A percentile compares a stretch with the other conserved stretches of the same genome.
Conservation (phyloP, 2,329 filamentous ascomycete genomes). For the Clonostachys byssicola region DNA sequence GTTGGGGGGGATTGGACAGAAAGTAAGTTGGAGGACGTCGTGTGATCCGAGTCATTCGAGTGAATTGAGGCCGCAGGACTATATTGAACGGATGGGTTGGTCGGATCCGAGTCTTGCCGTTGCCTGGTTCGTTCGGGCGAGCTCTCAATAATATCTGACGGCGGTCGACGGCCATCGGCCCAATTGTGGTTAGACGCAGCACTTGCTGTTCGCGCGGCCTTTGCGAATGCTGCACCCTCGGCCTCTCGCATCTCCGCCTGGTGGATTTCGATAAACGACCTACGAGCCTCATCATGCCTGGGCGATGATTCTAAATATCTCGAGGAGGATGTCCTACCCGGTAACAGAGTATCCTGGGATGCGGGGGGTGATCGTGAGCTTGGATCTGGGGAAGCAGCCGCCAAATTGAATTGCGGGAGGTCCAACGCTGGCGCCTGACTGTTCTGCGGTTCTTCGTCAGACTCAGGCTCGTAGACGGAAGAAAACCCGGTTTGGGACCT, state of each 20-base stretch:
- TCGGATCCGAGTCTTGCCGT: conserved; percentile 16
- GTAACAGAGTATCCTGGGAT: conserved; percentile 15
- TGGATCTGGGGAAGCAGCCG: not conserved
- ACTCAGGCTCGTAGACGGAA: conserved; percentile 18
- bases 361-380: not conserved
- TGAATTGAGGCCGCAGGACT: conserved; percentile 34
- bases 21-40: no score
- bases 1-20: no score
- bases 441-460: conserved; percentile 3
- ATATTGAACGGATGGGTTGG: conserved; percentile 23
- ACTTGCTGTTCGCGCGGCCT: conserved; percentile 33
- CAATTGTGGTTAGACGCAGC: conserved; percentile 21
- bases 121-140: conserved; percentile 8
- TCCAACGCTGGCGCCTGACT: not conserved
- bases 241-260: conserved; percentile 57
- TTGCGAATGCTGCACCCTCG: conserved; percentile 54
- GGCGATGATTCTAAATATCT: conserved; percentile 35
- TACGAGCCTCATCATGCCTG: conserved; percentile 45
- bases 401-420: not conserved
- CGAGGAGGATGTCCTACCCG: conserved; percentile 24
- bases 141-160: conserved; percentile 9
- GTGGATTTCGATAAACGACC: conserved; percentile 54
- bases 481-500: conserved; percentile 30
- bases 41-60: conserved; percentile 19
- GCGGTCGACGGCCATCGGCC: conserved; percentile 16